Conservation (phyloP, 2,329 filamentous ascomycete genomes). For the Aulographum hederae region DNA sequence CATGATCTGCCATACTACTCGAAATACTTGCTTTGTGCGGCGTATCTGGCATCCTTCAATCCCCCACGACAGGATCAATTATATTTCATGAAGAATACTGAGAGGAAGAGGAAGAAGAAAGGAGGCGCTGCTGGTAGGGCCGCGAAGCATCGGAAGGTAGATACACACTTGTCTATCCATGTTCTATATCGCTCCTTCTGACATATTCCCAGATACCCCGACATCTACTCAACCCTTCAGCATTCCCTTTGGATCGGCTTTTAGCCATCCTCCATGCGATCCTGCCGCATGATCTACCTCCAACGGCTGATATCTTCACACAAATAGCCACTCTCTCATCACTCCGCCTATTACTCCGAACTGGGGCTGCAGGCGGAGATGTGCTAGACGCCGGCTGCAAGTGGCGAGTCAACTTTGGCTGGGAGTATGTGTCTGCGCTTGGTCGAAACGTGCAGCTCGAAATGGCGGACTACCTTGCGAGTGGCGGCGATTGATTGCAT, state of each 20-base stretch:
- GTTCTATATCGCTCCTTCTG: neutral
- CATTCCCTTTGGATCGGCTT: constrained; percentile 62
- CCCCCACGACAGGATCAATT: constrained; percentile 52
- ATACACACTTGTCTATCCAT: constrained; percentile 8
- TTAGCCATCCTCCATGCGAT: constrained; percentile 60
- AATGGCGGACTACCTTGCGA: constrained; percentile 56
- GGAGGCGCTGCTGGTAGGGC: constrained; percentile 25
- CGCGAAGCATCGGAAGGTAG: constrained; percentile 17
- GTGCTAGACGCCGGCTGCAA: constrained; percentile 49
- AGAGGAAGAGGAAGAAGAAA: constrained; percentile 28
- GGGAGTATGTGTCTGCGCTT: constrained; percentile 55
- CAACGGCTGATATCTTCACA: constrained; percentile 28
- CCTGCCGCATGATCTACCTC: constrained; percentile 25
- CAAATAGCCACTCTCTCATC: constrained; percentile 55
- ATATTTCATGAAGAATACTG: constrained; percentile 57
- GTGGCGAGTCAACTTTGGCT: constrained; percentile 64
- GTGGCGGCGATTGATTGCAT: too few relatives aligned
- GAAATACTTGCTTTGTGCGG: constrained; percentile 54
- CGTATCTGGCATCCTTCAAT: constrained; percentile 71
- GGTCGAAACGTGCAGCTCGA: constrained; percentile 62
- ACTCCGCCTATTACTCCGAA: constrained; percentile 44
- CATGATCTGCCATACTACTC: constrained; percentile 48
- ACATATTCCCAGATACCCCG: constrained; percentile 41
- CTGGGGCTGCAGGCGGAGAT: constrained; percentile 43
- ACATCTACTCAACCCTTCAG: constrained; percentile 57